Evolutionary conservation across 139 green algal species (phyloP), one percentile per base, ranked within the genome.

Genomic region (Volvox reticuliferus): DNA sequence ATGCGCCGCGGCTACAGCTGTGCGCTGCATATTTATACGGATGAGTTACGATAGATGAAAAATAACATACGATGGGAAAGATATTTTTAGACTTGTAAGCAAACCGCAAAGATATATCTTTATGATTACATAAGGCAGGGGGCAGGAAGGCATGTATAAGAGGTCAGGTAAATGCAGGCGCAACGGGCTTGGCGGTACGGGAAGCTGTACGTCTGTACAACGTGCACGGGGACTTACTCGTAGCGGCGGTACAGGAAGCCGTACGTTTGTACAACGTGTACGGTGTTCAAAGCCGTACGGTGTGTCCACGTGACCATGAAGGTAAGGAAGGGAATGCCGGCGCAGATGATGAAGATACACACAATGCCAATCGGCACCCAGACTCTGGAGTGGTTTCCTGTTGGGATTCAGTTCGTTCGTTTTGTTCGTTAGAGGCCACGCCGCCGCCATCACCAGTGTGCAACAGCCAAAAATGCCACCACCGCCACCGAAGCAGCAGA

Each of bases 161-260:
- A n/a, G 44, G 44, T 9, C 44, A 55, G 44, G 44, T 55, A 55
- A 55, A 55, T 55, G 9, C 44, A 55, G 44, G 44, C 44, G 44
- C 44, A 55, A 55, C 44, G 44, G 44, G 50, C 87, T 91, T 22
- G 76, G 2, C 76, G 61, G 87, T 91, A 91, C 87, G 86, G 62
- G 76, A 91, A 91, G 61, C 87, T 75, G 76, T 91, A 91, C 87
- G 87, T 85, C 87, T 91, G 87, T n/a, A 24, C 61, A 12, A 82
- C 73, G 87, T 86, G 76, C 21, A 86, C 76, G 2, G 76, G n/a
- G 44, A 68, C 87, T 91, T 22, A 91, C 87, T 82, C 73, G 87
- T 91, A 91, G 2, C 87, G 76, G 2, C 76, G 61, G 87, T 91
- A 91, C 87, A 91, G 62, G 76, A 91, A 91, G 61, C 87, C 87